phyloP scores from a whole-genome alignment of 352 stramenopile species.

The Globisporangium heterothallicum region DNA sequence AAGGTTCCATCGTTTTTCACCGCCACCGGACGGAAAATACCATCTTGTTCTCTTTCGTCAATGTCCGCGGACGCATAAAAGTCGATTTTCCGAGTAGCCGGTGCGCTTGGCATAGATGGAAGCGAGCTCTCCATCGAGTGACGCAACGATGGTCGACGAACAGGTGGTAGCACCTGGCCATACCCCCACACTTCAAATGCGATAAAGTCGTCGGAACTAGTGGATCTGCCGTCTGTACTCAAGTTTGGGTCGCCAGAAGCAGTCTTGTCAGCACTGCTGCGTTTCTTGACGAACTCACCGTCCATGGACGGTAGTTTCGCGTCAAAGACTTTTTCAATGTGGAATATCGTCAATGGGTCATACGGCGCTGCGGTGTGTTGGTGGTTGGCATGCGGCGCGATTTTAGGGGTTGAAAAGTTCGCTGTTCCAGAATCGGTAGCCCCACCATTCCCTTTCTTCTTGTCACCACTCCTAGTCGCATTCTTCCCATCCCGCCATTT shows the following conservation, averaged over 20 bases:
- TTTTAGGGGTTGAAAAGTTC: conserved; percentile 22
- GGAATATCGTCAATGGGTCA: conserved; percentile 8
- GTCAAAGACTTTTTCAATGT: conserved; percentile 11
- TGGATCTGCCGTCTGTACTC: conserved; percentile 5
- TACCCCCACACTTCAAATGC: conserved; percentile 54
- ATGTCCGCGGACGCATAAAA: conserved; percentile 75
- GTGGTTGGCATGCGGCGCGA: neutral
- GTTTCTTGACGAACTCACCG: no score
- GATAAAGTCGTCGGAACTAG: conserved; percentile 29
- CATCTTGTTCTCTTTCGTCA: conserved; percentile 60
- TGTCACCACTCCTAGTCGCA: neutral
- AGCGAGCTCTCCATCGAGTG: no score
- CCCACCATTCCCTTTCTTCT: no score
- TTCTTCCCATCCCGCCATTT: conserved; percentile 22
- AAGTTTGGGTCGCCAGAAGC: neutral
- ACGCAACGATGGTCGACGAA: no score
- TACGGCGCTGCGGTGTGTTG: neutral
- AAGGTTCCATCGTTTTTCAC: conserved; percentile 68
- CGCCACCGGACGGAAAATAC: conserved; percentile 54
- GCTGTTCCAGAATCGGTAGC: no score
- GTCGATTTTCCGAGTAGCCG: conserved; percentile 23
- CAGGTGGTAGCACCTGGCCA: conserved; percentile 20
- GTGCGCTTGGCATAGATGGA: conserved; percentile 9
- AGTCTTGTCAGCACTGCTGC: neutral
- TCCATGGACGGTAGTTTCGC: neutral